These are phyloP conservation scores for Leishmania guyanensis DNA, from an alignment of 208 protist genomes.

Conservation along the genomic window DNA sequence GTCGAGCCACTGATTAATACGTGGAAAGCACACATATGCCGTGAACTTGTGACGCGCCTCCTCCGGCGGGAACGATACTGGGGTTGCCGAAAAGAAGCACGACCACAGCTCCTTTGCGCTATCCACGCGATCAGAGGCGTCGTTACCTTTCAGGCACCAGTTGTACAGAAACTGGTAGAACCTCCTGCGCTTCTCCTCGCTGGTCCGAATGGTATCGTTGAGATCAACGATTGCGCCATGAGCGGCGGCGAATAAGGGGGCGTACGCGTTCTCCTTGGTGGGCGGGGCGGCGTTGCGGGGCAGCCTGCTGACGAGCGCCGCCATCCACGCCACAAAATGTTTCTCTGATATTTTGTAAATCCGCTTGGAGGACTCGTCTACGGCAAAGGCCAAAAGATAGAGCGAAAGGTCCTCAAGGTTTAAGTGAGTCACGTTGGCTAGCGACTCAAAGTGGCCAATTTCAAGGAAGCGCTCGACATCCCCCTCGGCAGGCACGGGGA, in stretches of 20 bases:
- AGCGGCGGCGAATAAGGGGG: conserved; percentile 34
- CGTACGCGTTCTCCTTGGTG: conserved; percentile 25
- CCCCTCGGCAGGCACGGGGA: background rate
- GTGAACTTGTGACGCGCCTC: conserved; percentile 29
- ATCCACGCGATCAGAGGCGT: conserved; percentile 27
- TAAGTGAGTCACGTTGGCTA: conserved; percentile 48
- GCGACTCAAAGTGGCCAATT: conserved; percentile 47
- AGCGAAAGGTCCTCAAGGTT: conserved; percentile 64
- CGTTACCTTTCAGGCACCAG: conserved; percentile 45
- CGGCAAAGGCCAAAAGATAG: conserved; percentile 65
- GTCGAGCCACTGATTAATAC: conserved; percentile 54
- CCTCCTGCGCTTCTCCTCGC: conserved; percentile 30
- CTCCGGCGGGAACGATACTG: conserved; percentile 23
- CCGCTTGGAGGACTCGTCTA: conserved; percentile 30
- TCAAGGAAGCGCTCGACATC: conserved; percentile 36
- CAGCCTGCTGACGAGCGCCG: conserved; percentile 20
- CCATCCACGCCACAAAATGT: conserved; percentile 49
- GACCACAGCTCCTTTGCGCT: conserved; percentile 75
- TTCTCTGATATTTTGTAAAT: conserved; percentile 46
- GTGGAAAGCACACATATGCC: conserved; percentile 50
- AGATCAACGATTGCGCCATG: conserved; percentile 24
- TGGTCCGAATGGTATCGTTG: conserved; percentile 28
- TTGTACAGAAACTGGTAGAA: conserved; percentile 73
- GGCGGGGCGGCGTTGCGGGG: conserved; percentile 11
- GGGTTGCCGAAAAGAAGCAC: conserved; percentile 48